Percentiles rank a stretch among this genome's conserved stretches.
Conservation (phyloP, 257 asterid species). For the Plantago elongata region DNA sequence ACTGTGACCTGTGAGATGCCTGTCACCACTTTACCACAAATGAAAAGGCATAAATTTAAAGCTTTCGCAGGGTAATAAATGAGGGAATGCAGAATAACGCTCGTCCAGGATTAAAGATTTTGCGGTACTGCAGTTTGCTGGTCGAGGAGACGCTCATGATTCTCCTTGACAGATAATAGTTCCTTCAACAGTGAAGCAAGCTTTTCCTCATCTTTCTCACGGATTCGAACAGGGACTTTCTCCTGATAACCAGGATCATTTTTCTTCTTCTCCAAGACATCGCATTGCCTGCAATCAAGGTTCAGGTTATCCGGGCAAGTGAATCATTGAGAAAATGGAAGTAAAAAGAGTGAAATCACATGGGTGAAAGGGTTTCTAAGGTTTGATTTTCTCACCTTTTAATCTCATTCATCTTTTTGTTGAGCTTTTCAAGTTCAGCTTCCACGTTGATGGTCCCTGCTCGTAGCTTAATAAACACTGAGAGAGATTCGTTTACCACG, state of each 20-base stretch:
- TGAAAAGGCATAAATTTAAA: too few species aligned
- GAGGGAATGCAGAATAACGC: too few species aligned
- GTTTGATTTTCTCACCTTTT: constrained; percentile 43
- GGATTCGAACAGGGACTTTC: constrained; percentile 61
- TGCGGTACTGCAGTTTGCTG: constrained; percentile 28
- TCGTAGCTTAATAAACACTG: constrained; percentile 50
- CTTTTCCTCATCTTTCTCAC: constrained; percentile 48
- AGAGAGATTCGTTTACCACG: constrained; percentile 56
- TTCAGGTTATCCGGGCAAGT: not conserved
- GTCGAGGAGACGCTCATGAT: constrained; percentile 42
- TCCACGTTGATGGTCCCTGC: constrained; percentile 45
- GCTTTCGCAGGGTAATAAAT: too few species aligned
- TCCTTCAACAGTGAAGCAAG: constrained; percentile 52
- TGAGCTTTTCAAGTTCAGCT: constrained; percentile 76
- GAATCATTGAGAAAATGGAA: not conserved
- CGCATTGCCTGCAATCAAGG: constrained; percentile 57
- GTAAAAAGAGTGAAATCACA: too few species aligned
- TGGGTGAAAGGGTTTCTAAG: constrained; percentile 15
- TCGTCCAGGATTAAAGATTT: too few species aligned
- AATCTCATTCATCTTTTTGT: constrained; percentile 70
- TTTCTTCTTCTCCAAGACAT: constrained; percentile 44
- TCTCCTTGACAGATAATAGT: constrained; percentile 48
- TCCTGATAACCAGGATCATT: constrained; percentile 65
- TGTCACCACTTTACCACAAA: too few species aligned
- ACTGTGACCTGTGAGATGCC: too few species aligned